These are phyloP conservation scores for Spiromastix sp. DNA, from an alignment of 2,329 filamentous ascomycete species.

Conservation along the genomic window DNA sequence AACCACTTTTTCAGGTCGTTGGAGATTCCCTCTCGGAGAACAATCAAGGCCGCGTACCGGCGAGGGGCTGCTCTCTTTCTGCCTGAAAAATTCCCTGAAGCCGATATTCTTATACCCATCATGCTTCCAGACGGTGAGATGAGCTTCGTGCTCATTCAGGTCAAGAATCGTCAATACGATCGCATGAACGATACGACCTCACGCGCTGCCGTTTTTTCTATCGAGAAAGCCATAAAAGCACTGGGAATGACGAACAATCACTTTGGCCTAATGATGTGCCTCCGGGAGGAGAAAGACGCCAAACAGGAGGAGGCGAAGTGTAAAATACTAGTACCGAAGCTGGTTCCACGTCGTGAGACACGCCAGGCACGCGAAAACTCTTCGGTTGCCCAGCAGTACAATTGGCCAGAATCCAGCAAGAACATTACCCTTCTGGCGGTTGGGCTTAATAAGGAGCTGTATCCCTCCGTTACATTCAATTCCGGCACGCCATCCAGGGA, in stretches of 20 bases:
- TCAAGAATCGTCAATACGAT: conserved; percentile 1
- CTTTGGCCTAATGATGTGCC: not conserved
- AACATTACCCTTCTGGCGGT: not conserved
- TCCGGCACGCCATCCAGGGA: not conserved
- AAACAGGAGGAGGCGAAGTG: too few relatives aligned
- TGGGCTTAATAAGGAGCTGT: not conserved
- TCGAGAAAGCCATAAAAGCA: not conserved
- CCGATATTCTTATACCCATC: conserved; percentile 1
- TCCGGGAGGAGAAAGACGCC: not conserved
- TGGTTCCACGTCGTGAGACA: too few relatives aligned
- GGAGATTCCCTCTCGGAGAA: not conserved
- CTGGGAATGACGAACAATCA: conserved; percentile 1
- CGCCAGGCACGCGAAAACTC: not conserved
- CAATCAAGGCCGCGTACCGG: not conserved
- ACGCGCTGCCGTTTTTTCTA: not conserved
- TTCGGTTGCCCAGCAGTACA: not conserved
- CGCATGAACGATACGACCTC: not conserved
- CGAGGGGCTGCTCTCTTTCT: conserved; percentile 1
- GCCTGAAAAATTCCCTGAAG: not conserved
- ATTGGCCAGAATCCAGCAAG: not conserved
- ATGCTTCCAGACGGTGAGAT: not conserved
- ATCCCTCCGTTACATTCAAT: not conserved
- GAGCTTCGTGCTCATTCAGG: not conserved
- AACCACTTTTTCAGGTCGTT: conserved; percentile 1
- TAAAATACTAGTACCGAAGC: too few relatives aligned